Base-by-base conservation (phyloP, 257 asterid genomes). In the Eucommia ulmoides region DNA sequence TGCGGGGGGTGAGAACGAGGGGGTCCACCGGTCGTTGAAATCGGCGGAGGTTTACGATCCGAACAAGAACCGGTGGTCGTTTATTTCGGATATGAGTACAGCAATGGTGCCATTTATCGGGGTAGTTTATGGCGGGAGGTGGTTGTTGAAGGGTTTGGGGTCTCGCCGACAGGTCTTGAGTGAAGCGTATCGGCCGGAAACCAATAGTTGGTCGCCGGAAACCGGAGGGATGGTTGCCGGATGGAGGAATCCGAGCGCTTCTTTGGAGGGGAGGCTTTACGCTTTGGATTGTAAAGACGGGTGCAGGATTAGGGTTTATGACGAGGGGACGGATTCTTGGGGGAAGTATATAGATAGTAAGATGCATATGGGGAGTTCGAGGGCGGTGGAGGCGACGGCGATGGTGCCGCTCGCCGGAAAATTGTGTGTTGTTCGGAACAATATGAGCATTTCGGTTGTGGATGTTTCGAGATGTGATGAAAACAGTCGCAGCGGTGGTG, bases 1-100 rank as follows among this genome's bases (percentile, higher is more conserved):
- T 8, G 75, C 75, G 29, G 75, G 75, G 24, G 75, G 75, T 33
- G 75, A 69, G 58, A 69, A 56, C 24, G 75, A 64, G 61, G 75
- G 71, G 21, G 26, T 41, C 44, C 75, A 69, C 8, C 51, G 75
- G 52, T 69, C 75, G 19, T 50, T 69, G 51, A 69, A 62, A 42
- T 69, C 75, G 18, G 75, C 75, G 22, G 75, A 69, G 53, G 71
- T 69, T 23, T 69, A 69, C 19, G 75, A 69, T 61, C 75, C 75
- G 25, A 64, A 56, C 62, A 69, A 69, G 62, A 69, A 69, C 26
- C 41, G 75, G 23, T 69, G 75, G 75, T 60, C 65, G 20, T 64
- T 64, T 33, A 69, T 69, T 51, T 60, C 62, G 55, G 71, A 69
- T 12, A 64, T 69, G 68, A 64, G 71, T 59, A 56, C 71, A 2